Evolutionary conservation across 2,329 filamentous ascomycete species (phyloP).

Genomic region (Colletotrichum spaethianum): DNA sequence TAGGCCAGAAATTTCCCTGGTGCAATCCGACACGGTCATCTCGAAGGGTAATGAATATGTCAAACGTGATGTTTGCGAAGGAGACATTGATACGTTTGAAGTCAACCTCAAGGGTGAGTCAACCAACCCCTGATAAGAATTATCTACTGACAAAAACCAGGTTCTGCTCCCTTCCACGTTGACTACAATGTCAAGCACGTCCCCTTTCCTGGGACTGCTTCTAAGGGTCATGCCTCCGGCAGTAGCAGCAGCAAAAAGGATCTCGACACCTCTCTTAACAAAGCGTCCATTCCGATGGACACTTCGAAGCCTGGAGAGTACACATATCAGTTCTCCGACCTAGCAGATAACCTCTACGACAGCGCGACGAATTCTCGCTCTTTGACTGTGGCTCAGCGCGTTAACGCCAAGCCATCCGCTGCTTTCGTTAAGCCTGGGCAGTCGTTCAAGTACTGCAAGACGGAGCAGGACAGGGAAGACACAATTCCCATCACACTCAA

Average conservation of each 20-base stretch:
- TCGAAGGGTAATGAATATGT: slow-evolving; percentile 67
- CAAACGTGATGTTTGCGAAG: slow-evolving; percentile 92
- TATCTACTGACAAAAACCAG: slow-evolving; percentile 60
- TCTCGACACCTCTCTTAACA: slow-evolving; percentile 82
- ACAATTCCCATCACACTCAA: slow-evolving; percentile 88
- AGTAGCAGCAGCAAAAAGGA: slow-evolving; percentile 65
- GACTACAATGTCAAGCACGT: slow-evolving; percentile 47
- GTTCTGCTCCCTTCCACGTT: slow-evolving; percentile 78
- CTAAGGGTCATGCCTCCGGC: slow-evolving; percentile 13
- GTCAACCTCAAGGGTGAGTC: slow-evolving; percentile 80
- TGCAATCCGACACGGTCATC: slow-evolving; percentile 74
- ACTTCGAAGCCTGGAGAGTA: slow-evolving; percentile 87
- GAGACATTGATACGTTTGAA: slow-evolving; percentile 91
- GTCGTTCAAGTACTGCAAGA: slow-evolving; percentile 95
- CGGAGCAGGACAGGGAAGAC: slow-evolving; percentile 86
- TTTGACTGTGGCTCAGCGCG: slow-evolving; percentile 82
- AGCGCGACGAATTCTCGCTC: slow-evolving; percentile 77
- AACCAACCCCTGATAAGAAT: background rate
- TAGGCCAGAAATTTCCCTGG: slow-evolving; percentile 79
- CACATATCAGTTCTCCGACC: slow-evolving; percentile 85
- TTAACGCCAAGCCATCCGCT: slow-evolving; percentile 87
- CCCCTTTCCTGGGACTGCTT: slow-evolving; percentile 43
- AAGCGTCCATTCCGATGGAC: slow-evolving; percentile 87
- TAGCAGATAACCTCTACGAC: slow-evolving; percentile 90
- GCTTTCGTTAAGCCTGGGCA: slow-evolving; percentile 88